phyloP scores from a whole-genome alignment of 1,139 yeast genomes.

The Pichia sp. region DNA sequence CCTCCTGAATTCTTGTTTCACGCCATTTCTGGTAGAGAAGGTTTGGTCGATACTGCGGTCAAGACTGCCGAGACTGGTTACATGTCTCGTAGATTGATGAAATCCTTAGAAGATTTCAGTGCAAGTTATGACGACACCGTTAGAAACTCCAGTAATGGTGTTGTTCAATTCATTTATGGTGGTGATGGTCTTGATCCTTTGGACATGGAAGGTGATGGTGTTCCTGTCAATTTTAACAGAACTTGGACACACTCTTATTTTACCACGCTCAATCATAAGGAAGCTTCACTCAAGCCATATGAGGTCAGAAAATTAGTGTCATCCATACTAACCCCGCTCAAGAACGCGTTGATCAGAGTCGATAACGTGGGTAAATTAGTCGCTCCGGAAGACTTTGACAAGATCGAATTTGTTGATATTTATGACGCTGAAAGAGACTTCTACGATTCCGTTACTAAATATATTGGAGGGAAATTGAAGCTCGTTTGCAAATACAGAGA shows the following conservation, averaged over 20 bases:
- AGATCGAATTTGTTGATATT: constrained; percentile 65
- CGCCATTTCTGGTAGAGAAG: constrained; percentile 99
- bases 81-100: constrained; percentile 98
- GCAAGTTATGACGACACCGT: constrained; percentile 93
- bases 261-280: constrained; percentile 54
- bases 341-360: constrained; percentile 49
- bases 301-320: constrained; percentile 54
- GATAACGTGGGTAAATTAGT: constrained; percentile 69
- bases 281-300: constrained; percentile 60
- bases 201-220: constrained; percentile 99
- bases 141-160: constrained; percentile 90
- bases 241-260: constrained; percentile 93
- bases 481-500: constrained; percentile 52
- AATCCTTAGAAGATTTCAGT: constrained; percentile 92
- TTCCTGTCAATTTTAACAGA: constrained; percentile 86
- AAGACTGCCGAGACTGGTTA: constrained; percentile 68
- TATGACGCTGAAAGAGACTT: constrained; percentile 81
- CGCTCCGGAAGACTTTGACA: constrained; percentile 34
- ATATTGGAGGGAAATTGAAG: constrained; percentile 48
- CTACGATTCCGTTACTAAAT: constrained; percentile 66
- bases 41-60: constrained; percentile 91
- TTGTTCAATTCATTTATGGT: constrained; percentile 97
- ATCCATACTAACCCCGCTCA: constrained; percentile 53
- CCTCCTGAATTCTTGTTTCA: constrained; percentile 98
- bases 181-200: constrained; percentile 98